Evolutionary conservation across 305 asterid species (phyloP).

Genomic region (Fraxinus latifolia): DNA sequence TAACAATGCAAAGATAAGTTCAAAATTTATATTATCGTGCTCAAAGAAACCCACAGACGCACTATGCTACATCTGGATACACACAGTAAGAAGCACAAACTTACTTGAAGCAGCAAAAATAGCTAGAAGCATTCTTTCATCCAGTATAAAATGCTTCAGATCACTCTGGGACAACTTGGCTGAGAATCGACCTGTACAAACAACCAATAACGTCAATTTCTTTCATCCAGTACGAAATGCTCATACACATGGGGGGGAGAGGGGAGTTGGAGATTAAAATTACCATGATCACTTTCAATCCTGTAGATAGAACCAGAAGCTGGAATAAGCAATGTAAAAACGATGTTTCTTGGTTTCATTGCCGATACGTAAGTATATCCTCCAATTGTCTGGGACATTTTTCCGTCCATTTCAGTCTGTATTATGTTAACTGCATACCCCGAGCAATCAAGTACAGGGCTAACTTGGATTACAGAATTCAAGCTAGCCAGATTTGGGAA

Average conservation of each 20-base stretch:
- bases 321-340: conserved; percentile 59
- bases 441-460: conserved; percentile 84
- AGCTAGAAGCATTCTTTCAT: conserved; percentile 62
- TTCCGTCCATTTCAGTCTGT: conserved; percentile 69
- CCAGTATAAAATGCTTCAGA: conserved; percentile 60
- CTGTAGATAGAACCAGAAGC: conserved; percentile 52
- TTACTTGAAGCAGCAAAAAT: conserved; percentile 69
- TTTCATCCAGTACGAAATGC: neutral
- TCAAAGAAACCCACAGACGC: neutral
- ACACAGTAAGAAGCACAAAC: conserved; percentile 15
- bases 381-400: conserved; percentile 40
- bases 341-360: conserved; percentile 57
- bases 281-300: conserved; percentile 75
- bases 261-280: conserved; percentile 15
- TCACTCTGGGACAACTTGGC: conserved; percentile 54
- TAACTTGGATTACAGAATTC: conserved; percentile 62
- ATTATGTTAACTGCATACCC: conserved; percentile 67
- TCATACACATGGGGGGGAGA: conserved; percentile 7
- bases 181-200: conserved; percentile 51
- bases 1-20: neutral
- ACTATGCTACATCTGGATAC: neutral
- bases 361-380: conserved; percentile 63
- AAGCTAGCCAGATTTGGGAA: conserved; percentile 46
- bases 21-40: neutral
- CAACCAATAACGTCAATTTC: neutral